phyloP scores from a whole-genome alignment of 306 rosid genomes.

The Mucuna pruriens region DNA sequence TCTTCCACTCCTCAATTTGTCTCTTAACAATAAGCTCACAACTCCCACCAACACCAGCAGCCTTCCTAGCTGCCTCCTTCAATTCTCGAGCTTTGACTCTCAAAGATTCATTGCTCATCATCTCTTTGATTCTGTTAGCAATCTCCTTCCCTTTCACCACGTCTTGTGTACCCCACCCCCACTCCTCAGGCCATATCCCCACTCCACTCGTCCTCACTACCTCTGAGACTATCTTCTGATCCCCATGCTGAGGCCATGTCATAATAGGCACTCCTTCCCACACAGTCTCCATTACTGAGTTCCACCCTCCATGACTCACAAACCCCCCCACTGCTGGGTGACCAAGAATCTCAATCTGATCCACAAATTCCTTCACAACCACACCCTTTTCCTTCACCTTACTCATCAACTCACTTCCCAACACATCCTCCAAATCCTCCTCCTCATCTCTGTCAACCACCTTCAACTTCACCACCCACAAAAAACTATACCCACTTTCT shows the following conservation, averaged over 20 bases:
- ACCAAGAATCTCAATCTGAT: background rate
- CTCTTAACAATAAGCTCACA: slow-evolving; percentile 17
- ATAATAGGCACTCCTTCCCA: background rate
- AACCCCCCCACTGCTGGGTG: background rate
- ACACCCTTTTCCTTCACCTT: background rate
- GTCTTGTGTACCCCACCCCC: slow-evolving; percentile 1
- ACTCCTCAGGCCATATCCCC: background rate
- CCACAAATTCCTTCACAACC: background rate
- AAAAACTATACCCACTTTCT: background rate
- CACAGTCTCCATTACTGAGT: background rate
- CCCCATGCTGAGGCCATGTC: background rate
- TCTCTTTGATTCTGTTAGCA: slow-evolving; percentile 45
- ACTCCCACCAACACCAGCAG: slow-evolving; percentile 42
- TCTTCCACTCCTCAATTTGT: slow-evolving; percentile 36
- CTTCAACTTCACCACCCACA: slow-evolving; percentile 2
- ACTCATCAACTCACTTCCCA: background rate
- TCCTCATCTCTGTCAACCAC: background rate
- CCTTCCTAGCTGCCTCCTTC: background rate
- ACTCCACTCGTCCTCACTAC: background rate
- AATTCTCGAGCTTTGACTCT: background rate
- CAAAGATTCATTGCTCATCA: slow-evolving; percentile 50
- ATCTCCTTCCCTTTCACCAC: slow-evolving; percentile 48
- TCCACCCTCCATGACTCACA: background rate
- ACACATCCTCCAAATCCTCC: background rate
- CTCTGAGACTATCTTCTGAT: background rate